phyloP scores from a whole-genome alignment of 2,329 filamentous ascomycete species.

The Paecilomyces formosus region DNA sequence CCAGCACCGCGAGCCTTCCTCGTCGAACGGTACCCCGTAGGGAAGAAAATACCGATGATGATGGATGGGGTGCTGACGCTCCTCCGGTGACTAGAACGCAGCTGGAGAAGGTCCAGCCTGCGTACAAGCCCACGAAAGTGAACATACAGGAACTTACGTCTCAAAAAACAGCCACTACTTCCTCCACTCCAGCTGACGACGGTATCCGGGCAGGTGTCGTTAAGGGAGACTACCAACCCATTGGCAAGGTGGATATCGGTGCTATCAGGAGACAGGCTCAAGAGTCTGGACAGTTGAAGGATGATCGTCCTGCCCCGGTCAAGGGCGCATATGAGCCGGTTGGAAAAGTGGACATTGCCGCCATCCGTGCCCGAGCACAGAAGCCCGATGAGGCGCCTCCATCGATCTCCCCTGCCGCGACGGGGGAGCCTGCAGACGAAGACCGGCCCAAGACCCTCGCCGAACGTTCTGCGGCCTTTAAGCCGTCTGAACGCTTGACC shows the following conservation, averaged over 20 bases:
- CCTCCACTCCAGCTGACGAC: constrained; percentile 30
- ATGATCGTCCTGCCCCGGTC: constrained; percentile 75
- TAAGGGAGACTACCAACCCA: constrained; percentile 79
- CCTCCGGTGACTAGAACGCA: constrained; percentile 81
- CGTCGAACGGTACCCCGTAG: constrained; percentile 46
- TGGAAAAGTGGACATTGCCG: constrained; percentile 94
- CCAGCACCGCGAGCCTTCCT: constrained; percentile 56
- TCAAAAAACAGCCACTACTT: constrained; percentile 51
- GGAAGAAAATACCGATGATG: constrained; percentile 60
- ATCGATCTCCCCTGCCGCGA: constrained; percentile 37
- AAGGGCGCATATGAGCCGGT: constrained; percentile 93
- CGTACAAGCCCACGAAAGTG: constrained; percentile 93
- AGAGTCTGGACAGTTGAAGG: constrained; percentile 48
- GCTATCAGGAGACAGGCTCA: constrained; percentile 71
- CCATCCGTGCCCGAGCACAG: constrained; percentile 78
- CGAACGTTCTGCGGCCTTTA: constrained; percentile 71
- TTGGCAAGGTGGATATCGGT: constrained; percentile 96
- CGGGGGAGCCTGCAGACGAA: constrained; percentile 37
- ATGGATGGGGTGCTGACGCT: constrained; percentile 93
- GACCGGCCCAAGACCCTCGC: constrained; percentile 58
- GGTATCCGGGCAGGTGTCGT: constrained; percentile 56
- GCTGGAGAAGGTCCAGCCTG: constrained; percentile 83
- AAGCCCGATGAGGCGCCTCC: constrained; percentile 40
- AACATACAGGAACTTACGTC: constrained; percentile 80
- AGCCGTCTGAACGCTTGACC: constrained; percentile 68